These are phyloP conservation scores for Tulasnella sp. DNA, from an alignment of 768 basidiomycete species.

Conservation along the genomic window DNA sequence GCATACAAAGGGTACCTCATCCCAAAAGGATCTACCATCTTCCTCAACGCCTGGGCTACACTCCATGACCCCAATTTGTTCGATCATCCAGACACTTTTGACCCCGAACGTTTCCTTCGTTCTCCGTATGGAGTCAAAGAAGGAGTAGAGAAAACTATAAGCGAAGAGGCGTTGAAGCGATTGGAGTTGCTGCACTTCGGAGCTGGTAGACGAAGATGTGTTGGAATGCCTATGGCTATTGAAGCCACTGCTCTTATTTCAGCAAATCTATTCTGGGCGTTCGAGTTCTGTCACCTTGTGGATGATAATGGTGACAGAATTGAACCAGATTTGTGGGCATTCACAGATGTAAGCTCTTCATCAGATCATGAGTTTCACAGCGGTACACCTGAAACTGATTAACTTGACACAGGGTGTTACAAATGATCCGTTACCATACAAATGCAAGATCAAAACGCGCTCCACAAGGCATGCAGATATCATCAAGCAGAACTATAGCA, in stretches of 20 bases:
- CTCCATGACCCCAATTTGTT: slow-evolving; percentile 6
- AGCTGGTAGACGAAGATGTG: slow-evolving; percentile 16
- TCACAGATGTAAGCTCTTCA: too few relatives aligned
- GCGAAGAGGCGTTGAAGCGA: too few relatives aligned
- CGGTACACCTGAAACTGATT: too few relatives aligned
- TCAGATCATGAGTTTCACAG: too few relatives aligned
- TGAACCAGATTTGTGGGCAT: too few relatives aligned
- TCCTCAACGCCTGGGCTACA: slow-evolving; percentile 2
- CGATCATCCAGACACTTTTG: slow-evolving; percentile 2
- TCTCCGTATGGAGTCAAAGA: too few relatives aligned
- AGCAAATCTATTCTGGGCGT: slow-evolving; percentile 8
- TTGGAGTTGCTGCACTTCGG: background rate
- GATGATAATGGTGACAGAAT: too few relatives aligned
- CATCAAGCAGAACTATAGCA: background rate
- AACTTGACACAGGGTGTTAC: too few relatives aligned
- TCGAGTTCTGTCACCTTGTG: too few relatives aligned
- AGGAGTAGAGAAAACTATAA: too few relatives aligned
- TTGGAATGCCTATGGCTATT: slow-evolving; percentile 18
- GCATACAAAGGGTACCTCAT: slow-evolving; percentile 13
- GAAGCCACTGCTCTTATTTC: slow-evolving; percentile 15
- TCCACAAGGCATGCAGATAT: background rate
- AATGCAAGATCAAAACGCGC: slow-evolving; percentile 1
- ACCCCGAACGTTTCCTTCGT: slow-evolving; percentile 10
- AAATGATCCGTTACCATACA: background rate
- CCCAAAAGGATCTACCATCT: background rate